Evolutionary conservation across 176 grass and related monocot genomes (phyloP), one percentile per base, ranked within the genome.

Genomic region (Carex cristatella): DNA sequence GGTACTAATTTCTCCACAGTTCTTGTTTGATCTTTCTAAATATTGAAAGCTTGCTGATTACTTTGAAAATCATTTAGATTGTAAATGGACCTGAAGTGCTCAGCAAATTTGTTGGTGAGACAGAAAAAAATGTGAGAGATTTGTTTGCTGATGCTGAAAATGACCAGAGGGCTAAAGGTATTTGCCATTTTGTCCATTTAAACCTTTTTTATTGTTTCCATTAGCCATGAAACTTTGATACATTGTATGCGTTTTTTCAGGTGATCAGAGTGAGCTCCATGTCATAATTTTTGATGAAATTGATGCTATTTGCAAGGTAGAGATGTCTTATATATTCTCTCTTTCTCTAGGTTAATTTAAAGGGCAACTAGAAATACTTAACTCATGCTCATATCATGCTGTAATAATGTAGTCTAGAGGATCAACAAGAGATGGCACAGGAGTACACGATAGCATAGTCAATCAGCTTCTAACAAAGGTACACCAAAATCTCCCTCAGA

Each of bases 261-360:
- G 94, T 83, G 94, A 97, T 87, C 90, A 97, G 10, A 97, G 94
- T 88, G 94, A 97, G 48, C 92, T 97, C 30, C 94, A 97, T 40
- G 94, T 97, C 80, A 94, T 97, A 69, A 97, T 97, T 81, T 97
- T 97, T 85, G 94, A 97, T 91, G 94, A 97, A 94, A 97, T 94
- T 86, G 94, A 97, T 91, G 94, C 94, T 82, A 97, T 97, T 67
- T 91, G 89, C 69, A 91, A 91, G 89, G 89, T 91, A 53, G 18
- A 79, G 31, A 40, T 57, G 56, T n/a, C 37, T 51, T 82, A 38
- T 10, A 53, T 80, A 46, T 14, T 54, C 6, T 80, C 15, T 13
- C 48, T 71, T 61, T 13, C 49, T 68, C 59, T 10, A 59, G 44
- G 6, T 56, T 80, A 42, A 65, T 82, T 86, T 23, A 57, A 66